phyloP scores from a whole-genome alignment of 2,329 filamentous ascomycete genomes.

The Diaporthe aspalathi region DNA sequence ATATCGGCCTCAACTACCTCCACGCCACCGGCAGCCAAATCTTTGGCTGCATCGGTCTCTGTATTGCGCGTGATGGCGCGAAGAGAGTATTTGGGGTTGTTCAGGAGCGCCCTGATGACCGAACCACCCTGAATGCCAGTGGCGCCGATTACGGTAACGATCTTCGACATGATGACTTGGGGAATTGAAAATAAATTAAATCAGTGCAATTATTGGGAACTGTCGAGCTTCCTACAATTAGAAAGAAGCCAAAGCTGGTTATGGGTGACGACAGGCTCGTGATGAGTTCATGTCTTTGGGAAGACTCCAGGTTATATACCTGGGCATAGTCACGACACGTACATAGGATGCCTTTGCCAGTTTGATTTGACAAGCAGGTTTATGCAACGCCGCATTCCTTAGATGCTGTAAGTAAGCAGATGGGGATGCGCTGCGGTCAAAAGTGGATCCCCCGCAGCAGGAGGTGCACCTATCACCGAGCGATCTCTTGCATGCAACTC shows the following conservation, averaged over 20 bases:
- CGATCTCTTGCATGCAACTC: too few species aligned
- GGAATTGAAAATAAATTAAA: not conserved
- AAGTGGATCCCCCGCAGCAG: conserved; percentile 13
- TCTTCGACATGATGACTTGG: conserved; percentile 34
- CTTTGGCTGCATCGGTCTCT: conserved; percentile 47
- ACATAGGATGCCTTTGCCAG: not conserved
- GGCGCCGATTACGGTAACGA: conserved; percentile 49
- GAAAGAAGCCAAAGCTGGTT: not conserved
- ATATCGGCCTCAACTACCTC: conserved; percentile 48
- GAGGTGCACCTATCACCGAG: too few species aligned
- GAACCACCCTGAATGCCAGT: conserved; percentile 51
- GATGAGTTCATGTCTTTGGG: not conserved
- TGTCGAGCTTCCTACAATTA: not conserved
- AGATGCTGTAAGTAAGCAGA: not conserved
- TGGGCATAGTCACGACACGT: not conserved
- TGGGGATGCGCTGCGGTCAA: conserved; percentile 1
- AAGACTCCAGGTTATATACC: conserved; percentile 1
- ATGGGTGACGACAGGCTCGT: not conserved
- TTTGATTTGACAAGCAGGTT: not conserved
- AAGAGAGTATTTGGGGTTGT: conserved; percentile 44
- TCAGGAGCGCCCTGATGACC: conserved; percentile 47
- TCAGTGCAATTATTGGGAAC: not conserved
- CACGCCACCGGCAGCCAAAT: conserved; percentile 45
- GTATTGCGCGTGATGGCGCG: conserved; percentile 49
- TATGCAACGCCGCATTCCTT: not conserved